Conservation (phyloP, 2,329 filamentous ascomycete genomes). For the Claviceps spartinae region DNA sequence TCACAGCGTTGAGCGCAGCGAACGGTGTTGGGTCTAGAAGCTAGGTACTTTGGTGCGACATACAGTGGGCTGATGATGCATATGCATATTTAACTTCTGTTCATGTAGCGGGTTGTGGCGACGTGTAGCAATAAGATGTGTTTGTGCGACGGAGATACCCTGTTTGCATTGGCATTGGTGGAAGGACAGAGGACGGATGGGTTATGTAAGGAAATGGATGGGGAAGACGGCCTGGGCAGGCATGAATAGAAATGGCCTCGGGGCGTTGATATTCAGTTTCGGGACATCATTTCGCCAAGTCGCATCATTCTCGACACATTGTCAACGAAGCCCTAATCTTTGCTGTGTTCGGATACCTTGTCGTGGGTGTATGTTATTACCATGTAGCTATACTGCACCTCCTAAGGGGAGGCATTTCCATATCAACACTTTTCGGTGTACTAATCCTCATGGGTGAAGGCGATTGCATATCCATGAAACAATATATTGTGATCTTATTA, state of each 20-base stretch:
- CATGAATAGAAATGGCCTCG: not conserved
- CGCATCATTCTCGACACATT: too few relatives aligned
- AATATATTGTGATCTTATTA: too few relatives aligned
- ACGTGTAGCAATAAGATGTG: not conserved
- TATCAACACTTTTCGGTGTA: too few relatives aligned
- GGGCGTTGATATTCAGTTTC: not conserved
- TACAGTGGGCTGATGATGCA: not conserved
- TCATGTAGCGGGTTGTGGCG: not conserved
- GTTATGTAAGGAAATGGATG: not conserved
- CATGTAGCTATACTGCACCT: too few relatives aligned
- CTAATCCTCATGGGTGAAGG: too few relatives aligned
- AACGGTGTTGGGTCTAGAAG: constrained; percentile 6
- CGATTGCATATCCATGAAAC: too few relatives aligned
- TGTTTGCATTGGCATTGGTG: not conserved
- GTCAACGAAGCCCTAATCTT: too few relatives aligned
- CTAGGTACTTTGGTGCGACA: not conserved
- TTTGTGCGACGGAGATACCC: constrained; percentile 3
- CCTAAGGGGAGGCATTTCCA: too few relatives aligned
- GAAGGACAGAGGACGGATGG: not conserved
- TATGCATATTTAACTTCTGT: not conserved
- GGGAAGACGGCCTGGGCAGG: not conserved
- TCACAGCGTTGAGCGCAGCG: constrained; percentile 2
- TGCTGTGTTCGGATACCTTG: too few relatives aligned
- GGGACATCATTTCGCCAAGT: too few relatives aligned
- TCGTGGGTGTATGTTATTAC: too few relatives aligned